Evolutionary conservation across 306 rosid genomes (phyloP).

Genomic region (Casuarina equisetifolia): DNA sequence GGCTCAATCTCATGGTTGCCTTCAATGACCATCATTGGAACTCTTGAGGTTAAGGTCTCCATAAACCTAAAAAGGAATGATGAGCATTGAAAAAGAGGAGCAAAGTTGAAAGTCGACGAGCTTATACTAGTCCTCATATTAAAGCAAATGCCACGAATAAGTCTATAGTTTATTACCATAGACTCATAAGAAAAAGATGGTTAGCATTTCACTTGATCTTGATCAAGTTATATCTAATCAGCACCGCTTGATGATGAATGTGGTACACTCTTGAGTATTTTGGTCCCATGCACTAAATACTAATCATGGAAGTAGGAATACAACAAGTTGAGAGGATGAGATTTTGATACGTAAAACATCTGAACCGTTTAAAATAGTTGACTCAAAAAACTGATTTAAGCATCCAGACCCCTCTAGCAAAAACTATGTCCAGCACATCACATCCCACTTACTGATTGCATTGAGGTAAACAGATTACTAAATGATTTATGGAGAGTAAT

Average conservation of each 20-base stretch:
- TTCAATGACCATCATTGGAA: slow-evolving; percentile 90
- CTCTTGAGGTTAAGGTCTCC: slow-evolving; percentile 71
- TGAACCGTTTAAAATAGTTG: neutral
- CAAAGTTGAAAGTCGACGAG: neutral
- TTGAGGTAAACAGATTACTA: neutral
- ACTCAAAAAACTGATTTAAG: neutral
- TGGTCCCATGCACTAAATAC: neutral
- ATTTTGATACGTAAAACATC: neutral
- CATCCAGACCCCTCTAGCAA: neutral
- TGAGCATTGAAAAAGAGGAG: neutral
- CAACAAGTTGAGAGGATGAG: neutral
- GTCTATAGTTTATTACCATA: neutral
- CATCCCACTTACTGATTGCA: neutral
- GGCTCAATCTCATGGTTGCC: slow-evolving; percentile 99
- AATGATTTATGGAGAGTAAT: neutral
- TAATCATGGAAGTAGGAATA: neutral
- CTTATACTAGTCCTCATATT: neutral
- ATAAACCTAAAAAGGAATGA: slow-evolving; percentile 54
- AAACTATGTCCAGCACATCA: neutral
- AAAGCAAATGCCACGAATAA: neutral
- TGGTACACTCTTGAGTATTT: neutral
- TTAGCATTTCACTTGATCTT: neutral
- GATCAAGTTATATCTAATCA: neutral
- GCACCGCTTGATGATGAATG: neutral
- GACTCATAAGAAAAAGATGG: neutral